Conservation (phyloP, 2,329 filamentous ascomycete species). For the Phaeosphaeria sp. region DNA sequence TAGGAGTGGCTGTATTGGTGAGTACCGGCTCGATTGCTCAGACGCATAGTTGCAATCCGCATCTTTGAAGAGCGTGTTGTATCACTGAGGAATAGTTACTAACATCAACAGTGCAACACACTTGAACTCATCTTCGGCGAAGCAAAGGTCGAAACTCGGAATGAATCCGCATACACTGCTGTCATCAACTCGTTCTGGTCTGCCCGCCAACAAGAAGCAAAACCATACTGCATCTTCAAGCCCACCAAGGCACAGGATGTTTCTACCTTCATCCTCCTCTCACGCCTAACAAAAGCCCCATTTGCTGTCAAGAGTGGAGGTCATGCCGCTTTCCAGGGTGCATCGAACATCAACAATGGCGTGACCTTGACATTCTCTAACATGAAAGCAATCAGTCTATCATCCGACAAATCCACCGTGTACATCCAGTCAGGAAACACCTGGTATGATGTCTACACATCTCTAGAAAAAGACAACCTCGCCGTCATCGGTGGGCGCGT, state of each 20-base stretch:
- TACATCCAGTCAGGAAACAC: constrained; percentile 32
- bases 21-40: constrained; percentile 15
- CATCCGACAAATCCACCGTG: constrained; percentile 20
- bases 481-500: constrained; percentile 35
- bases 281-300: constrained; percentile 26
- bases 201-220: constrained; percentile 21
- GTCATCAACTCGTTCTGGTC: constrained; percentile 34
- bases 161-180: constrained; percentile 18
- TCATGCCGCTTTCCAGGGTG: constrained; percentile 20
- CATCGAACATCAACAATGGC: constrained; percentile 31
- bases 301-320: constrained; percentile 47
- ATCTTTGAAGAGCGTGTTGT: too few species aligned
- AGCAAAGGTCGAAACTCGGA: constrained; percentile 18
- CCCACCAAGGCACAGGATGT: constrained; percentile 25
- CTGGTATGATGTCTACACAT: constrained; percentile 39
- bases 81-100: not conserved
- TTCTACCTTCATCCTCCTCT: constrained; percentile 20
- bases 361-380: constrained; percentile 29
- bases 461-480: constrained; percentile 26
- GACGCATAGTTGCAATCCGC: not conserved
- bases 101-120: constrained; percentile 22
- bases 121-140: constrained; percentile 24
- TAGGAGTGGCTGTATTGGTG: constrained; percentile 5
- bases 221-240: constrained; percentile 36
- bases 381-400: constrained; percentile 23